Evolutionary conservation across 768 basidiomycete genomes (phyloP).

Genomic region (Sistotremastrum suecicum): DNA sequence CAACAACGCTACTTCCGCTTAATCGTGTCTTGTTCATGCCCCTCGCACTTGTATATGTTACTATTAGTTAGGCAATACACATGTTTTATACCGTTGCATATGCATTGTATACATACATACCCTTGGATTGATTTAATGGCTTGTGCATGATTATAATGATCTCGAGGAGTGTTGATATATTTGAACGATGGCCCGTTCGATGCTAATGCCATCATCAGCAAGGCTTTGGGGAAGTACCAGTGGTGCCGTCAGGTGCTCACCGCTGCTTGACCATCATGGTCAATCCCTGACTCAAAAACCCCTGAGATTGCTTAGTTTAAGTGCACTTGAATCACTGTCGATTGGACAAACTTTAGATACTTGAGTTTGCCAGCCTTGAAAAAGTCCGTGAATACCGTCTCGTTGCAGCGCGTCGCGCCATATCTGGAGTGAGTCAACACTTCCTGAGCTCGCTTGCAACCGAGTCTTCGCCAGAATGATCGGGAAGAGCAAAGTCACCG

Average conservation of each 20-base stretch:
- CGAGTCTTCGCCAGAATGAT: conserved; percentile 47
- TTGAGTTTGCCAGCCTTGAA: too few species aligned
- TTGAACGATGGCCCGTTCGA: conserved; percentile 3
- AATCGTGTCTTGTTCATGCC: too few species aligned
- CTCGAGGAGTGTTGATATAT: too few species aligned
- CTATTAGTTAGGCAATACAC: too few species aligned
- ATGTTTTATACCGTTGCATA: too few species aligned
- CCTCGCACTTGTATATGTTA: too few species aligned
- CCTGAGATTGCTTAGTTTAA: conserved; percentile 19
- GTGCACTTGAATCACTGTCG: conserved; percentile 4
- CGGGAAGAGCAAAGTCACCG: conserved; percentile 36
- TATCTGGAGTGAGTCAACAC: too few species aligned
- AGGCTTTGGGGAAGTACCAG: not conserved
- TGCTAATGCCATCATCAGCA: conserved; percentile 4
- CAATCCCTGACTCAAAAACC: conserved; percentile 41
- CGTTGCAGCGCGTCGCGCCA: too few species aligned
- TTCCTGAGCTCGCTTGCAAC: conserved; percentile 19
- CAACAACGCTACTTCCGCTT: conserved; percentile 52
- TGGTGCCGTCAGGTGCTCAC: conserved; percentile 10
- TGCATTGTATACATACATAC: too few species aligned
- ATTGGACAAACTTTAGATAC: not conserved
- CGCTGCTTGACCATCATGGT: conserved; percentile 46
- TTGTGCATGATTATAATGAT: too few species aligned
- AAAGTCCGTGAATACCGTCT: too few species aligned
- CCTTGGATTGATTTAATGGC: too few species aligned